Base-by-base conservation (phyloP, 169 alveolate genomes). In the Babesia caballi region DNA sequence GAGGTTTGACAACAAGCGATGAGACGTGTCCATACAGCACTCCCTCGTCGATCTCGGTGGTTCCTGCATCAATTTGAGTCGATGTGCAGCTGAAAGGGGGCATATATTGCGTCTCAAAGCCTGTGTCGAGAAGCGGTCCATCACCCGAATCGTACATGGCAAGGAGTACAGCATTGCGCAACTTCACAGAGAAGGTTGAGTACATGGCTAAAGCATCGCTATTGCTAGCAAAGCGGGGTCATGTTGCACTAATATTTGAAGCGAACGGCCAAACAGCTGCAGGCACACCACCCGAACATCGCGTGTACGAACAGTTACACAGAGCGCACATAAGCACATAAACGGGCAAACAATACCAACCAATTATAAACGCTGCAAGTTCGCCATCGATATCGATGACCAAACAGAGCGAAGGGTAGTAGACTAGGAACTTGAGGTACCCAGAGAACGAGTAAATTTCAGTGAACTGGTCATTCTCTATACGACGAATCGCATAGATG, bases 11-110 rank as follows among this genome's bases (percentile, higher is more conserved):
- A 23, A 83, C 67, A 17, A 87, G 56, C 4, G 93, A 83, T 9
- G 93, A 70, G 51, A 87, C 84, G 68, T 87, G 93, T 0, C 91
- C 91, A 50, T 87, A 81, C 15, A 32, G 12, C 4, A 35, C 76
- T 11, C 71, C 75, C 6, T 60, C 67, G 0, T 19, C 35, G 4
- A 56, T 69, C 6, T 73, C 47, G 11, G 65, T 67, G 25, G 30
- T 67, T 19, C 86, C 86, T 78, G 60, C 4, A 17, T 7, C 36
- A 35, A 28, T 1, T 47, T 49, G 27, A 46, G 41, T n/a, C 38
- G n/a, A 66, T 38, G 53, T 66, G 75, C 19, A 32, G 17, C n/a
- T 3, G 30, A 8, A 21, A n/a, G n/a, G n/a, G n/a, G n/a, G n/a
- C n/a, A n/a, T n/a, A n/a, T n/a, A n/a, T n/a, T n/a, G n/a, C n/a